phyloP scores from a whole-genome alignment of 306 rosid species.

The Quercus alba region DNA sequence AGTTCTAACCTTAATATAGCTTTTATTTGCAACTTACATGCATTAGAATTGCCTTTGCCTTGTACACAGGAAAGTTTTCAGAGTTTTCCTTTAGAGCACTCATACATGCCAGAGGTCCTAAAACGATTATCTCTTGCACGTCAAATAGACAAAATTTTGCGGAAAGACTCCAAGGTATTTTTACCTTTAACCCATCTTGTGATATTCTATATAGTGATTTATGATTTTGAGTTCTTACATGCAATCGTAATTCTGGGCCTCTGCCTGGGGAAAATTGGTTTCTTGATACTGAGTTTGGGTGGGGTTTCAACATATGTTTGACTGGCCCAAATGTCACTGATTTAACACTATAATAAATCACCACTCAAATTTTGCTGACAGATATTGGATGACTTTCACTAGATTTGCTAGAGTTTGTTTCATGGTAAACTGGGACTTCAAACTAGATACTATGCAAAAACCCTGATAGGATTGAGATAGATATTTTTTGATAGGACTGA shows the following conservation, averaged over 20 bases:
- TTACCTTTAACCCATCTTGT: conserved; percentile 6
- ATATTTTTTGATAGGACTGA: no score
- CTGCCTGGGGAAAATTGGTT: background rate
- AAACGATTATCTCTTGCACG: conserved; percentile 82
- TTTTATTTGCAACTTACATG: conserved; percentile 5
- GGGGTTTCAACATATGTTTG: background rate
- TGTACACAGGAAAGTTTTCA: conserved; percentile 59
- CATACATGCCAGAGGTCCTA: conserved; percentile 87
- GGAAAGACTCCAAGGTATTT: conserved; percentile 81
- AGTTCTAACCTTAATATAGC: conserved; percentile 17
- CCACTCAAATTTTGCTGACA: no score
- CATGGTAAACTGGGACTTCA: no score
- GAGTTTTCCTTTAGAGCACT: conserved; percentile 77
- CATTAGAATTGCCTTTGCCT: conserved; percentile 4
- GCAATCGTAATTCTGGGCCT: background rate
- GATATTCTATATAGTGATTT: background rate
- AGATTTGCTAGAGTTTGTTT: no score
- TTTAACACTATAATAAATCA: background rate
- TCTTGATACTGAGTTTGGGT: conserved; percentile 11
- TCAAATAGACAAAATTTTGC: conserved; percentile 82
- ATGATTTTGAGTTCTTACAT: conserved; percentile 13
- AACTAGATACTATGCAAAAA: no score
- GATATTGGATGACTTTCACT: no score
- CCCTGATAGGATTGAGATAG: no score
- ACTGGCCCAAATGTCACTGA: background rate